These are phyloP conservation scores for Ceratocystis alfenasii DNA, from an alignment of 2,329 filamentous ascomycete genomes.

Conservation along the genomic window DNA sequence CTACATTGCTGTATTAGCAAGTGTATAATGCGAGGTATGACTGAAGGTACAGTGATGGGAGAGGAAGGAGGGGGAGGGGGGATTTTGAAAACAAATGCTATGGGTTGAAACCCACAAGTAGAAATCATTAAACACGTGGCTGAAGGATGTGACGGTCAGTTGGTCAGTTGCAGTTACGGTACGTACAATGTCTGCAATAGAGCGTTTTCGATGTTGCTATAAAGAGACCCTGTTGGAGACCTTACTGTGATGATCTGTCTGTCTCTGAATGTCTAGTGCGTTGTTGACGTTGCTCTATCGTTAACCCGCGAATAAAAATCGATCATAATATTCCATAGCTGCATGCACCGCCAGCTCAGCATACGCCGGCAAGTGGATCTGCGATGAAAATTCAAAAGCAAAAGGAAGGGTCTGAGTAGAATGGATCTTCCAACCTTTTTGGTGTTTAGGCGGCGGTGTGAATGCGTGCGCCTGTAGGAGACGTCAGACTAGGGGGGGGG, in stretches of 20 bases:
- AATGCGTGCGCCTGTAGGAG: too few species aligned
- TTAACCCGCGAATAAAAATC: background rate
- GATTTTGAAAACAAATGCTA: background rate
- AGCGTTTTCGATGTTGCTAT: too few species aligned
- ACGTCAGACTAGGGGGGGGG: too few species aligned
- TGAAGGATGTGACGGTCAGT: background rate
- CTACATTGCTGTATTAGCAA: background rate
- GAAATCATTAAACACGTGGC: background rate
- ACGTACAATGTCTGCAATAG: too few species aligned
- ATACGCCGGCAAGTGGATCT: constrained; percentile 2
- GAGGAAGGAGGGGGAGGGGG: too few species aligned
- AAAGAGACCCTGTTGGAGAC: too few species aligned
- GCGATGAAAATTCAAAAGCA: background rate
- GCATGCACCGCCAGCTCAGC: background rate
- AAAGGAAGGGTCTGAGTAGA: background rate
- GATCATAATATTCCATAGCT: background rate
- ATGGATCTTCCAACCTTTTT: too few species aligned
- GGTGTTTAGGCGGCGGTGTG: too few species aligned
- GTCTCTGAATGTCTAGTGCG: too few species aligned
- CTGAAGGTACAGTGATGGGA: background rate
- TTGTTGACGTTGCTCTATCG: background rate
- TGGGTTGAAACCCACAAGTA: background rate
- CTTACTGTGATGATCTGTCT: too few species aligned
- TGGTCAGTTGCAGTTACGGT: background rate
- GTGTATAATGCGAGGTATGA: background rate